Evolutionary conservation across 257 asterid species (phyloP).

Genomic region (Galeopsis tetrahit): DNA sequence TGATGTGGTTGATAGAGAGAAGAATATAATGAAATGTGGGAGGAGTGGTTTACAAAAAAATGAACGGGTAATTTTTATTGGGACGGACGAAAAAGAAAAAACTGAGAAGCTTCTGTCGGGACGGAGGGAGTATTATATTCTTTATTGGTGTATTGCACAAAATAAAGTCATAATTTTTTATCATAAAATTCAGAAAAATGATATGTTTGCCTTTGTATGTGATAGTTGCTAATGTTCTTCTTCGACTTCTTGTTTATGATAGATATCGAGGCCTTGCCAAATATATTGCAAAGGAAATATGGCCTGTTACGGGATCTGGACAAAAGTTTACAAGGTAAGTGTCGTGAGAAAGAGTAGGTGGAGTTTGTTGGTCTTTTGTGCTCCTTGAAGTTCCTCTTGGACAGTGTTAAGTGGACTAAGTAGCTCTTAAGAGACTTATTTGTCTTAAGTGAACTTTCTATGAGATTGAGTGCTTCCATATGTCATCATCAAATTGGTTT

Average conservation of each 20-base stretch:
- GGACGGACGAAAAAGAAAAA: no score
- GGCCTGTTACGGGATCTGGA: slow-evolving; percentile 81
- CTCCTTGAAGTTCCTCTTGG: slow-evolving; percentile 15
- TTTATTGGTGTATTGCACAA: neutral
- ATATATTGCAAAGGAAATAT: slow-evolving; percentile 78
- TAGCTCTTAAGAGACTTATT: neutral
- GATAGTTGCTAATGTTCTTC: slow-evolving; percentile 26
- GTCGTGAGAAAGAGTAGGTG: neutral
- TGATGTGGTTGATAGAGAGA: no score
- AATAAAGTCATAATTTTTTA: neutral
- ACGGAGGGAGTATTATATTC: neutral
- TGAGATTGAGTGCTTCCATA: neutral
- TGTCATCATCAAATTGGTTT: neutral
- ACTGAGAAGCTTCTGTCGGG: no score
- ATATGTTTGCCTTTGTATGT: neutral
- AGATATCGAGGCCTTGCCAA: slow-evolving; percentile 93
- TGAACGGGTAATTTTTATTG: no score
- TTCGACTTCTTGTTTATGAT: slow-evolving; percentile 26
- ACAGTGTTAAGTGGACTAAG: neutral
- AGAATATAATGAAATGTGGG: no score
- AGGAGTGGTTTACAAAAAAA: no score
- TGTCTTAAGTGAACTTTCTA: neutral
- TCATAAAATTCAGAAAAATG: slow-evolving; percentile 4
- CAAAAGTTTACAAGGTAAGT: slow-evolving; percentile 84
- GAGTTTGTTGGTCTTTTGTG: slow-evolving; percentile 8